A percentile compares a stretch with the other conserved stretches of the same genome.
phyloP scores from a whole-genome alignment of 2,329 filamentous ascomycete species.

The Pseudocercospora macadamiae region DNA sequence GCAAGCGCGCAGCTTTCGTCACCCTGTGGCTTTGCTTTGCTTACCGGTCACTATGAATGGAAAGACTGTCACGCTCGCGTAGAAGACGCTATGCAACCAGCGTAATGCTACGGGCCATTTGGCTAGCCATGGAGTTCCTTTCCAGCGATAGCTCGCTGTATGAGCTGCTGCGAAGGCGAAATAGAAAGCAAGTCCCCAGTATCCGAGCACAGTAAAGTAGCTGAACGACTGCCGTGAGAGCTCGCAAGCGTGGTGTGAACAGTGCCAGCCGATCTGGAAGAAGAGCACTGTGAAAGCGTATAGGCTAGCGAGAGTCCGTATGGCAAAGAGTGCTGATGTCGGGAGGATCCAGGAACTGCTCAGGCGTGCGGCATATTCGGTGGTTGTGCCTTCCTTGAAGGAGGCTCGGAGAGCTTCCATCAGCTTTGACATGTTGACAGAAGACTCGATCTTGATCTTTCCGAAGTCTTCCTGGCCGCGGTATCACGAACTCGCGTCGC shows the following conservation, averaged over 20 bases:
- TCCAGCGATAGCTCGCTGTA: slow-evolving; percentile 64
- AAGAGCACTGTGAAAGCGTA: slow-evolving; percentile 73
- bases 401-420: neutral
- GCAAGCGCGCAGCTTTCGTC: neutral
- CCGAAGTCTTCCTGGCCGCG: too few relatives aligned
- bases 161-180: slow-evolving; percentile 69
- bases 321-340: slow-evolving; percentile 62
- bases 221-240: slow-evolving; percentile 65
- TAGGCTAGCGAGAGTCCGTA: slow-evolving; percentile 57
- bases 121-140: slow-evolving; percentile 41
- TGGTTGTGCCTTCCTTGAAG: slow-evolving; percentile 20
- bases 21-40: slow-evolving; percentile 25
- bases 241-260: slow-evolving; percentile 55
- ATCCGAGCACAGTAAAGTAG: slow-evolving; percentile 81
- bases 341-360: slow-evolving; percentile 81
- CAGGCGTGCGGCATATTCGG: slow-evolving; percentile 54
- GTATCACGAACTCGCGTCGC: neutral
- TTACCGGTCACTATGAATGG: slow-evolving; percentile 50
- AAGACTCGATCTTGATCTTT: too few relatives aligned
- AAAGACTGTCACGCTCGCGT: slow-evolving; percentile 47
- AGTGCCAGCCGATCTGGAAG: slow-evolving; percentile 69
- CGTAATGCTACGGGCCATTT: slow-evolving; percentile 44
- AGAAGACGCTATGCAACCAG: slow-evolving; percentile 45
- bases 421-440: neutral
- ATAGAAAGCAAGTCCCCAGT: slow-evolving; percentile 83